Evolutionary conservation across 2,329 filamentous ascomycete genomes (phyloP).

Genomic region (Neophaeococcomyces mojaviensis): DNA sequence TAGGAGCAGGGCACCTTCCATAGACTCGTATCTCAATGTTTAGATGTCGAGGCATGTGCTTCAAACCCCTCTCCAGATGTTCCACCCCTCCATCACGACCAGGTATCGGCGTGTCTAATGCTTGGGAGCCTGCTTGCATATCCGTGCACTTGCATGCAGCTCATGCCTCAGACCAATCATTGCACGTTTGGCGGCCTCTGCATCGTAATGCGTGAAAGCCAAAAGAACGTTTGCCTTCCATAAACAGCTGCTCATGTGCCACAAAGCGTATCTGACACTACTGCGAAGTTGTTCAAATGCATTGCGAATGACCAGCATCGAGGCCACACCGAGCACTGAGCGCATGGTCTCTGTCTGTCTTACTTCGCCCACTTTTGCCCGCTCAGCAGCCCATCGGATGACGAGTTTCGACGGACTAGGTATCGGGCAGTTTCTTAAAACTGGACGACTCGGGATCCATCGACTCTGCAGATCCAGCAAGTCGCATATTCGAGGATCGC

Average conservation of each 20-base stretch:
- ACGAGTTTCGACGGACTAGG: neutral
- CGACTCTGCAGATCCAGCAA: neutral
- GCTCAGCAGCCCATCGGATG: constrained; percentile 1
- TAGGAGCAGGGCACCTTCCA: too few species aligned
- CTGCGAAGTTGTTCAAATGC: constrained; percentile 1
- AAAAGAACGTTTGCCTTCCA: neutral
- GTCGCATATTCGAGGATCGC: neutral
- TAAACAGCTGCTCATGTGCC: constrained; percentile 8
- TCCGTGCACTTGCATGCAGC: constrained; percentile 8
- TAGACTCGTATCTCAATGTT: neutral
- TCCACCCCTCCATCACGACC: constrained; percentile 6
- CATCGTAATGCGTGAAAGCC: neutral
- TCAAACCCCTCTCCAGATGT: neutral
- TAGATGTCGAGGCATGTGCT: neutral
- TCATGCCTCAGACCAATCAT: neutral
- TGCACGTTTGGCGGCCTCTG: too few species aligned
- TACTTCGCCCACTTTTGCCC: constrained; percentile 3
- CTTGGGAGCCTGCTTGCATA: constrained; percentile 7
- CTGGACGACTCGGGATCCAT: neutral
- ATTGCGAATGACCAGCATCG: constrained; percentile 8
- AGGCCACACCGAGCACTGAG: neutral
- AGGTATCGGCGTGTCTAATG: neutral
- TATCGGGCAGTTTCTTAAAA: too few species aligned
- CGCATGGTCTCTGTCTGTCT: neutral
- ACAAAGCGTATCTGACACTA: constrained; percentile 11